Percentiles rank a stretch among this genome's conserved stretches.
Evolutionary conservation across 108 stramenopile genomes (phyloP).

Genomic region (Skeletonema costatum): DNA sequence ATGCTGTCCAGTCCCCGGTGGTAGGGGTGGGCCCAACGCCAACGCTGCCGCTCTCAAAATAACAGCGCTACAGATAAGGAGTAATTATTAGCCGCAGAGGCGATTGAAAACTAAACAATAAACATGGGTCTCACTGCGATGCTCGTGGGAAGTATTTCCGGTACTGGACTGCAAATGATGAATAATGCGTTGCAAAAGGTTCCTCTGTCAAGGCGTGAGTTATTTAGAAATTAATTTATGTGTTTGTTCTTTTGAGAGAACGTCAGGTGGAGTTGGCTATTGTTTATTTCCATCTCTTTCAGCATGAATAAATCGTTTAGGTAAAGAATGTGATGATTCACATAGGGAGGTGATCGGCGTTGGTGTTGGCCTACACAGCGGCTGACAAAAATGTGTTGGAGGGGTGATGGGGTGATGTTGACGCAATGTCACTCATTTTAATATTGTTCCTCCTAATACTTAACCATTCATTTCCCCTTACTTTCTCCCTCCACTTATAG

Average conservation of each 20-base stretch:
- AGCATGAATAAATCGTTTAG: not conserved
- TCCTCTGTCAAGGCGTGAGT: slow-evolving; percentile 74
- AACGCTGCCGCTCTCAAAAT: too few relatives aligned
- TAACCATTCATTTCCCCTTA: not conserved
- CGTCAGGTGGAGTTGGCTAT: too few relatives aligned
- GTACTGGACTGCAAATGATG: slow-evolving; percentile 73
- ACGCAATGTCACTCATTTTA: not conserved
- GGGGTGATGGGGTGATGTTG: not conserved
- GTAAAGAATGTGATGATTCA: not conserved
- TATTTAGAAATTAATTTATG: slow-evolving; percentile 2
- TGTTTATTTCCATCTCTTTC: not conserved
- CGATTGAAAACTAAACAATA: not conserved
- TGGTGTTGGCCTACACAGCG: too few relatives aligned
- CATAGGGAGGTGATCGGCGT: too few relatives aligned
- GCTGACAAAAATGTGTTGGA: not conserved
- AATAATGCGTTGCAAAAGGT: slow-evolving; percentile 79
- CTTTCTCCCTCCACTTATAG: slow-evolving; percentile 21
- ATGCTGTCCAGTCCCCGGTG: too few relatives aligned
- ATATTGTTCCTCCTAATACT: not conserved
- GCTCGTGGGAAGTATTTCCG: slow-evolving; percentile 67
- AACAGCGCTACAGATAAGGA: too few relatives aligned
- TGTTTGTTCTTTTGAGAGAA: not conserved
- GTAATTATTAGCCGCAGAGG: not conserved
- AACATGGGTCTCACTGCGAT: slow-evolving; percentile 79
- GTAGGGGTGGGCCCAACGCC: too few relatives aligned